Evolutionary conservation across 495 filamentous ascomycete species (phyloP).

Genomic region (Pseudoneurospora amorphoporcata): DNA sequence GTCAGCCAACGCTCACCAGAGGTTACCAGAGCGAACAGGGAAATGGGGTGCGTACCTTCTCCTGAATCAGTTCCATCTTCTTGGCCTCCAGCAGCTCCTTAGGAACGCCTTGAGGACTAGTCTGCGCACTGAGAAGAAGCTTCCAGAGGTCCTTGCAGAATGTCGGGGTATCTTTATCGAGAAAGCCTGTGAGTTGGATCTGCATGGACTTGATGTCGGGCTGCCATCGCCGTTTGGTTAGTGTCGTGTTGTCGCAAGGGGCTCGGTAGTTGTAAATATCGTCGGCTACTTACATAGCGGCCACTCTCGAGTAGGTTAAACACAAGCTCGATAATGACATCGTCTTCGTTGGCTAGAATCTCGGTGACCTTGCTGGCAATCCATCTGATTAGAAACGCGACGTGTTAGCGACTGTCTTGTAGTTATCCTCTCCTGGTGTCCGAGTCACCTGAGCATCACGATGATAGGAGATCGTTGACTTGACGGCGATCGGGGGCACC

Average conservation of each 20-base stretch:
- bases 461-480: background rate
- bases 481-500: slow-evolving; percentile 11
- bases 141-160: slow-evolving; percentile 96
- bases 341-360: slow-evolving; percentile 83
- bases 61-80: slow-evolving; percentile 85
- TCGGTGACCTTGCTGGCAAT: slow-evolving; percentile 78
- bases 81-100: slow-evolving; percentile 93
- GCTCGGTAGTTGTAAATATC: background rate
- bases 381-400: slow-evolving; percentile 51
- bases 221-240: slow-evolving; percentile 32
- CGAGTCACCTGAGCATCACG: background rate
- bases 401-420: slow-evolving; percentile 1
- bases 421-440: background rate
- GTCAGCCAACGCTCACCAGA: slow-evolving; percentile 6
- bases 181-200: slow-evolving; percentile 85
- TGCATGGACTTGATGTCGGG: slow-evolving; percentile 93
- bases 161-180: slow-evolving; percentile 80
- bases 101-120: slow-evolving; percentile 79
- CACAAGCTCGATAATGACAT: slow-evolving; percentile 87
- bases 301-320: slow-evolving; percentile 78
- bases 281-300: slow-evolving; percentile 54
- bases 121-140: slow-evolving; percentile 80
- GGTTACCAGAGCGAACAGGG: background rate
- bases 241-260: background rate
- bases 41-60: slow-evolving; percentile 53